These are phyloP conservation scores for Fraxinus sp. DNA, from an alignment of 305 asterid species.

Conservation along the genomic window DNA sequence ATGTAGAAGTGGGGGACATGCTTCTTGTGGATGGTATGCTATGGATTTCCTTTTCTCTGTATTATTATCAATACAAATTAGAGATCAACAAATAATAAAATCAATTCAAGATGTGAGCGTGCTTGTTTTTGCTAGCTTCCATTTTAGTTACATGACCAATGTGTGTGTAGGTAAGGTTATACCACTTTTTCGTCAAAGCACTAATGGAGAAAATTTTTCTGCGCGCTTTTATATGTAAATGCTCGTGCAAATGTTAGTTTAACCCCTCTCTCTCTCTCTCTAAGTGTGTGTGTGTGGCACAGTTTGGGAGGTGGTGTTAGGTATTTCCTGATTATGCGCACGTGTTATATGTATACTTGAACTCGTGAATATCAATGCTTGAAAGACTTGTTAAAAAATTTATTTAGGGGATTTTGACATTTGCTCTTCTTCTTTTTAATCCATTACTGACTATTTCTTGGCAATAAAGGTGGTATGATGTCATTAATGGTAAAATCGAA, in stretches of 20 bases:
- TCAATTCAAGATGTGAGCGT: background rate
- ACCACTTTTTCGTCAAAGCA: background rate
- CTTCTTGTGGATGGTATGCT: conserved; percentile 90
- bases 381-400: background rate
- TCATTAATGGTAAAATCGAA: conserved; percentile 76
- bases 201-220: background rate
- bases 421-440: background rate
- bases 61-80: background rate
- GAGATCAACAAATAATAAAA: background rate
- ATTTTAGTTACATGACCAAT: background rate
- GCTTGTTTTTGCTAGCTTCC: background rate
- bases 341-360: background rate
- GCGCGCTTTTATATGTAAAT: background rate
- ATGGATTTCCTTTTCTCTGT: background rate
- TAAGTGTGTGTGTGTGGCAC: background rate
- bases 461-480: conserved; percentile 89
- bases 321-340: background rate
- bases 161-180: background rate
- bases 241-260: background rate
- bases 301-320: background rate
- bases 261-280: background rate
- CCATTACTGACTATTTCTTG: conserved; percentile 12
- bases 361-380: background rate
- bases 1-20: conserved; percentile 89
- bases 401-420: background rate